Percentiles rank a stretch among this genome's conserved stretches.
These are phyloP conservation scores for Zizania palustris DNA, from an alignment of 202 grass and related monocot species.

Conservation along the genomic window DNA sequence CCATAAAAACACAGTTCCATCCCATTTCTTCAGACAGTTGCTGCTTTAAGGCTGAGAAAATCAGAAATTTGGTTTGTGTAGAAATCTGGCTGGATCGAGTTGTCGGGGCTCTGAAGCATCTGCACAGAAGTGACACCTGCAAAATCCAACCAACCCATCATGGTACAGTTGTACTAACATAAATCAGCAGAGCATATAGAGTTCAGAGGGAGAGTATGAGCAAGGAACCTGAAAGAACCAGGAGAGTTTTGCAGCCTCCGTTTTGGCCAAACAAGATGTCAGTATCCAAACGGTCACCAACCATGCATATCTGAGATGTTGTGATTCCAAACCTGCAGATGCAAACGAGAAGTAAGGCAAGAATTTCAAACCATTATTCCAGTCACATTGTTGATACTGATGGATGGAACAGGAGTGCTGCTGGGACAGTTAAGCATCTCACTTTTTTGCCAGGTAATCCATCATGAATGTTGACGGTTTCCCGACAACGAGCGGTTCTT, in stretches of 20 bases:
- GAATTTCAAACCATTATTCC: slow-evolving; percentile 20
- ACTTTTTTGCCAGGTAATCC: slow-evolving; percentile 97
- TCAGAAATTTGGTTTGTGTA: slow-evolving; percentile 93
- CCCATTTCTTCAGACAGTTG: slow-evolving; percentile 63
- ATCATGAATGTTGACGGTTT: slow-evolving; percentile 99
- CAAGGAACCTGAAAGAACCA: slow-evolving; percentile 89
- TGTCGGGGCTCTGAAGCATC: slow-evolving; percentile 81
- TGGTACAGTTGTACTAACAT: slow-evolving; percentile 25
- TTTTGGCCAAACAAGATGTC: slow-evolving; percentile 98
- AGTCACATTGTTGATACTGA: slow-evolving; percentile 27
- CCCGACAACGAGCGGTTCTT: slow-evolving; percentile 86
- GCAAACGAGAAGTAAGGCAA: slow-evolving; percentile 16
- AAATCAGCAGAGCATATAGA: neutral
- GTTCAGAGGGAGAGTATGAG: slow-evolving; percentile 36
- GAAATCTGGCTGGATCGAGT: slow-evolving; percentile 92
- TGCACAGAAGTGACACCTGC: slow-evolving; percentile 80
- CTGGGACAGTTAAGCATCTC: slow-evolving; percentile 37
- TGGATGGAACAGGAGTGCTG: neutral
- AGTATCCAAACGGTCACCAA: slow-evolving; percentile 91
- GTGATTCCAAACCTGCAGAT: slow-evolving; percentile 74
- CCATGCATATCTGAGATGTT: slow-evolving; percentile 99
- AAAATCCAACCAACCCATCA: slow-evolving; percentile 24
- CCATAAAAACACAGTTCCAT: slow-evolving; percentile 5
- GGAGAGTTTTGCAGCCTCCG: slow-evolving; percentile 94
- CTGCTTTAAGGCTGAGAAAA: slow-evolving; percentile 76